Conservation (phyloP, 2,329 filamentous ascomycete genomes). For the Penicillium psychrosexuale region DNA sequence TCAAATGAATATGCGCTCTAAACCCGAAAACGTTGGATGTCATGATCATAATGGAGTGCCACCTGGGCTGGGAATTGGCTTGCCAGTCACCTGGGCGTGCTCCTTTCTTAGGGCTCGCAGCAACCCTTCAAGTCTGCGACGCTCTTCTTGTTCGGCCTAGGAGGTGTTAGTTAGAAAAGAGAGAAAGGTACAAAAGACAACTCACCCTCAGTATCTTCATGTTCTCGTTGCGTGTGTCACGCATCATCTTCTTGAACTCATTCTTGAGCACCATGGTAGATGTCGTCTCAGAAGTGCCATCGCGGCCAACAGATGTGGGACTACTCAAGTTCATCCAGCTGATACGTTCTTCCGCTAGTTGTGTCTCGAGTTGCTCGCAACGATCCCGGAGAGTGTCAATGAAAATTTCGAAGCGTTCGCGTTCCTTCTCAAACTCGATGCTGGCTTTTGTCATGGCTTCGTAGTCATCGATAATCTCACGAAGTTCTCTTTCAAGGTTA, state of each 20-base stretch:
- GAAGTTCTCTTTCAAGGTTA: conserved; percentile 62
- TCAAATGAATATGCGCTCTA: conserved; percentile 12
- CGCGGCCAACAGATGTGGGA: conserved; percentile 43
- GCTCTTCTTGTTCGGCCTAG: conserved; percentile 69
- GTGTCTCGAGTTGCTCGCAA: conserved; percentile 60
- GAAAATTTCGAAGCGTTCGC: conserved; percentile 60
- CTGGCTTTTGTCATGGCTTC: conserved; percentile 67
- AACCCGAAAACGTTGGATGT: conserved; percentile 17
- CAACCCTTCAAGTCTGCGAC: conserved; percentile 62
- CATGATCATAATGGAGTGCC: conserved; percentile 37
- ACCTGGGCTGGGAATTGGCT: conserved; percentile 33
- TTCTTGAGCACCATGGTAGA: conserved; percentile 67
- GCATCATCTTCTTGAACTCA: conserved; percentile 80
- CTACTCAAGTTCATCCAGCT: conserved; percentile 61
- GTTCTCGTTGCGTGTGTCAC: conserved; percentile 65
- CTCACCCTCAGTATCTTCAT: conserved; percentile 63
- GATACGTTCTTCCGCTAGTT: conserved; percentile 66
- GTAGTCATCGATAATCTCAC: conserved; percentile 66
- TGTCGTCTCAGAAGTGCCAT: conserved; percentile 53
- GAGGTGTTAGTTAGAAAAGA: conserved; percentile 16
- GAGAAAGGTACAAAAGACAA: conserved; percentile 13
- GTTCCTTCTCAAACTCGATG: conserved; percentile 69
- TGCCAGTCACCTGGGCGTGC: conserved; percentile 32
- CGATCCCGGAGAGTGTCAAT: conserved; percentile 64
- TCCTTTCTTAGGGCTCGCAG: conserved; percentile 52